Conservation (phyloP, 768 basidiomycete species). For the Galerina sulciceps region DNA sequence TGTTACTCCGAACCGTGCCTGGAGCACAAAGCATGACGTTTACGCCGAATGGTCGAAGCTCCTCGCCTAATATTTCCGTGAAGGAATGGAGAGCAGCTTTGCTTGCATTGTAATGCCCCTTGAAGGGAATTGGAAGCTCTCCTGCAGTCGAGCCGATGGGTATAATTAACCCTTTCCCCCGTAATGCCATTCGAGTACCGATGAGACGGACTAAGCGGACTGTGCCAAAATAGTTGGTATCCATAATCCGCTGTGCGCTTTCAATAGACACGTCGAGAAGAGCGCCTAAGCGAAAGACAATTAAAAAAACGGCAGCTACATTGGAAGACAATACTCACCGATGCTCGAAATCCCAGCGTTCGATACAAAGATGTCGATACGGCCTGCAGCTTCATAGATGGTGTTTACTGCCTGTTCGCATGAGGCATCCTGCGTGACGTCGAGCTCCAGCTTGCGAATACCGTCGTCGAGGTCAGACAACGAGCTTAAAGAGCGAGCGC, state of each 20-base stretch:
- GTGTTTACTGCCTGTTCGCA: not conserved
- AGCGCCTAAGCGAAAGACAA: not conserved
- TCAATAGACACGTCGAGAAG: not conserved
- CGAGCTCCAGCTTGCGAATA: not conserved
- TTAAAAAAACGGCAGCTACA: not conserved
- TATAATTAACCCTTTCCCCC: not conserved
- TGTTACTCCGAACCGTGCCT: conserved; percentile 1
- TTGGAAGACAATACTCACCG: not conserved
- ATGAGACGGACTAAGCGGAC: not conserved
- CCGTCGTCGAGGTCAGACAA: not conserved
- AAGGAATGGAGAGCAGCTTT: conserved; percentile 2
- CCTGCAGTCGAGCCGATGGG: conserved; percentile 1
- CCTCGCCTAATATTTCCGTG: not conserved
- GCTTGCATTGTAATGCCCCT: not conserved
- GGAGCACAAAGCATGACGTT: conserved; percentile 5
- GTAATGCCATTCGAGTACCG: not conserved
- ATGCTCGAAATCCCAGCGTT: not conserved
- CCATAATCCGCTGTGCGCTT: not conserved
- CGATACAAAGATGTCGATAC: conserved; percentile 1
- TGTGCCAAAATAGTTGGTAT: conserved; percentile 1
- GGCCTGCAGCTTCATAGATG: not conserved
- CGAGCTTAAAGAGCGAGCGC: not conserved
- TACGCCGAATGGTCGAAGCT: conserved; percentile 5
- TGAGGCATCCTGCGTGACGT: not conserved
- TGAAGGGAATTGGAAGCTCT: not conserved